These are phyloP conservation scores for Wickerhamomyces queroliae DNA, from an alignment of 805 yeast genomes.

Conservation along the genomic window DNA sequence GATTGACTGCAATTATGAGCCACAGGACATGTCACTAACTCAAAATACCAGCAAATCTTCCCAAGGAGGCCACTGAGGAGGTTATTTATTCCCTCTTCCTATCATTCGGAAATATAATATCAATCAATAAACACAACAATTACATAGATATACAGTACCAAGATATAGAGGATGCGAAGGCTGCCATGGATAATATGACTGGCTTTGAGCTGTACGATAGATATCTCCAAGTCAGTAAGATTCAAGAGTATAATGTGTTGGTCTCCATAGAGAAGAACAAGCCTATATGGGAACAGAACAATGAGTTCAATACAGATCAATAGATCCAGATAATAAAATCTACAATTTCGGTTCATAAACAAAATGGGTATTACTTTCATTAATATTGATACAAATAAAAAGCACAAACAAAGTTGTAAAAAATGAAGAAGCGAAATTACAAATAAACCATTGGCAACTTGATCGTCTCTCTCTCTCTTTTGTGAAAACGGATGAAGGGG, in stretches of 20 bases:
- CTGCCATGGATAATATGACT: conserved; percentile 19
- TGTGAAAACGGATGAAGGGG: too few species aligned
- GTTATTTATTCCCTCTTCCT: conserved; percentile 11
- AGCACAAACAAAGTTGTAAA: too few species aligned
- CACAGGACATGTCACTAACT: too few species aligned
- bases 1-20: too few species aligned
- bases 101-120: conserved; percentile 19
- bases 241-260: conserved; percentile 5
- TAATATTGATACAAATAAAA: too few species aligned
- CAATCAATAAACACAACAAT: conserved; percentile 1
- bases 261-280: conserved; percentile 5
- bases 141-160: conserved; percentile 18
- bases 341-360: too few species aligned
- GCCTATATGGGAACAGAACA: conserved; percentile 13
- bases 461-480: too few species aligned
- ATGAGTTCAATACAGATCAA: not conserved
- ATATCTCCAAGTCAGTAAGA: conserved; percentile 15
- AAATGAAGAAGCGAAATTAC: too few species aligned
- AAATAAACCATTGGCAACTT: too few species aligned
- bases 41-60: conserved; percentile 11
- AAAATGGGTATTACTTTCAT: too few species aligned
- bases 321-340: too few species aligned
- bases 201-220: conserved; percentile 14
- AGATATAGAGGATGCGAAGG: conserved; percentile 17
- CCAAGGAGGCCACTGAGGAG: conserved; percentile 8